phyloP scores from a whole-genome alignment of 495 filamentous ascomycete genomes.

The Barbatosphaeria neglecta region DNA sequence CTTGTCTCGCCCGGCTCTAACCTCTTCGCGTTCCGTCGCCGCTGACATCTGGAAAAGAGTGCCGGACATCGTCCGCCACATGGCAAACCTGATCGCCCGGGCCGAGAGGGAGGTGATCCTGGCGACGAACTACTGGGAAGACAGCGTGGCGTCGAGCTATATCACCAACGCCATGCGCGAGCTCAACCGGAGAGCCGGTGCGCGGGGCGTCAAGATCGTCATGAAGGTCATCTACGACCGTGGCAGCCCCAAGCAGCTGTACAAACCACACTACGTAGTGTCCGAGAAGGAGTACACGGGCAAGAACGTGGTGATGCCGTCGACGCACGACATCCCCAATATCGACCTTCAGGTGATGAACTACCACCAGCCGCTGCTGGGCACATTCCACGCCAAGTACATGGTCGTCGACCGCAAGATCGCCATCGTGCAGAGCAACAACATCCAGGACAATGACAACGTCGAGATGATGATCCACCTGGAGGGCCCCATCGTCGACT shows the following conservation, averaged over 20 bases:
- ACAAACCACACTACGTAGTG: constrained; percentile 52
- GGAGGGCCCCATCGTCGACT: constrained; percentile 66
- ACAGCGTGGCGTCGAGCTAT: constrained; percentile 52
- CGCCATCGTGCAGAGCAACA: constrained; percentile 61
- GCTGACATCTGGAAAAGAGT: too few relatives aligned
- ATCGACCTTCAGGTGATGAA: constrained; percentile 64
- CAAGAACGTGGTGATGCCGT: constrained; percentile 46
- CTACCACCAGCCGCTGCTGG: constrained; percentile 58
- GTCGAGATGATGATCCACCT: constrained; percentile 70
- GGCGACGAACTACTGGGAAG: constrained; percentile 65
- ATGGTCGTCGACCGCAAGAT: constrained; percentile 62
- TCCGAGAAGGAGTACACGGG: constrained; percentile 44
- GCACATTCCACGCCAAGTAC: constrained; percentile 70
- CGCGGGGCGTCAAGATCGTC: constrained; percentile 43
- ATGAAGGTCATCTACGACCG: constrained; percentile 70
- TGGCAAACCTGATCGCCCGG: constrained; percentile 62
- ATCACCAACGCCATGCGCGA: constrained; percentile 59
- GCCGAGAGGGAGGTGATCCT: constrained; percentile 62
- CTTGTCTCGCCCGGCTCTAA: constrained; percentile 1
- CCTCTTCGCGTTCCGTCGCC: too few relatives aligned
- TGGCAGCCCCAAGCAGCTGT: constrained; percentile 49
- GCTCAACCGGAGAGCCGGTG: constrained; percentile 51
- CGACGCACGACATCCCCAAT: constrained; percentile 52
- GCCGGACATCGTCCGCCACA: constrained; percentile 59
- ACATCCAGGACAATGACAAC: constrained; percentile 70